phyloP scores from a whole-genome alignment of 306 rosid species.

The Vigna reflexopilosa region DNA sequence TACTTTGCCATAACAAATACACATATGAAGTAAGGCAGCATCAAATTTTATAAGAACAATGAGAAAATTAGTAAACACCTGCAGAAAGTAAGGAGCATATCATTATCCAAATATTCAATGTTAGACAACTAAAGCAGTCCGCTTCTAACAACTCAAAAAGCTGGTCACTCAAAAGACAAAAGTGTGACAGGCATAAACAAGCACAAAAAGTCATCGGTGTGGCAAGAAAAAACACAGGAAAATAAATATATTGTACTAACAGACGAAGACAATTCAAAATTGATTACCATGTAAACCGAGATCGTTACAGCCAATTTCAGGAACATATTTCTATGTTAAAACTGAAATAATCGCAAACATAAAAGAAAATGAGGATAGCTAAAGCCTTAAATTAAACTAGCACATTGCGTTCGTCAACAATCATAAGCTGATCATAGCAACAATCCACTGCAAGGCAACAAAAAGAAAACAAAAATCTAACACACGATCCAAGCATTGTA shows the following conservation, averaged over 20 bases:
- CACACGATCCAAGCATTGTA: not conserved
- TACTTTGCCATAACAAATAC: too few relatives aligned
- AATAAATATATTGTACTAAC: not conserved
- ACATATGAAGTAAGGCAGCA: too few relatives aligned
- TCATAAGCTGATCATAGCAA: not conserved
- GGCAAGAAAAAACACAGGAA: not conserved
- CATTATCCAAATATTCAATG: conserved; percentile 61
- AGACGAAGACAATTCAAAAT: not conserved
- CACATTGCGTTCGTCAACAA: not conserved
- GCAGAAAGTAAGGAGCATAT: conserved; percentile 52
- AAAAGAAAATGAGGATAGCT: too few relatives aligned
- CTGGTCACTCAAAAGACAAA: not conserved
- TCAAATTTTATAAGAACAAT: too few relatives aligned
- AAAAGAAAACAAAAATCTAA: not conserved
- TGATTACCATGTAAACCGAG: not conserved
- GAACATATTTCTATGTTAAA: not conserved
- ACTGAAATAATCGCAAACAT: not conserved
- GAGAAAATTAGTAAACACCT: not conserved
- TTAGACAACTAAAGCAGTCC: conserved; percentile 80
- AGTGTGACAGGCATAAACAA: not conserved
- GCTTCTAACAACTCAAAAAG: conserved; percentile 62
- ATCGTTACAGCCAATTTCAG: not conserved
- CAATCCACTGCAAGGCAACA: not conserved
- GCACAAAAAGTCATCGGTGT: too few relatives aligned
- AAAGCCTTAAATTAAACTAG: not conserved